Conservation (phyloP, 345 rosid species). For the Aurinia saxatilis region DNA sequence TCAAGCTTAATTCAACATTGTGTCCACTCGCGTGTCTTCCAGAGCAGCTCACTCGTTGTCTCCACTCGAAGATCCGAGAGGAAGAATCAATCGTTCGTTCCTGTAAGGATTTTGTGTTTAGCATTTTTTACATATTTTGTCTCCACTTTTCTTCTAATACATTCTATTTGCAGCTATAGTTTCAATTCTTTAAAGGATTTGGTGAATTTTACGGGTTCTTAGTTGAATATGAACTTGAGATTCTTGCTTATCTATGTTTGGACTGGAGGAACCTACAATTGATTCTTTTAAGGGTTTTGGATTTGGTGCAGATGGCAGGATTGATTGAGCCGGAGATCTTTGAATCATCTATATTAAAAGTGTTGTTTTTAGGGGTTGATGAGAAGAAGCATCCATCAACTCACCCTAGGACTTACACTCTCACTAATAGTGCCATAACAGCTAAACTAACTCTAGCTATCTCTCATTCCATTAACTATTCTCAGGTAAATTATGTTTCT, state of each 20-base stretch:
- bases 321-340: slow-evolving; percentile 89
- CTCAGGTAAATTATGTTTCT: too few relatives aligned
- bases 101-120: slow-evolving; percentile 36
- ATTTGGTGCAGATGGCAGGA: slow-evolving; percentile 59
- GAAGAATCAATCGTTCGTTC: slow-evolving; percentile 38
- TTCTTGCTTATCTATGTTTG: background rate
- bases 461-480: slow-evolving; percentile 78
- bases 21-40: too few relatives aligned
- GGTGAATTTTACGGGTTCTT: background rate
- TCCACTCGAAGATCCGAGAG: slow-evolving; percentile 40
- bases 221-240: too few relatives aligned
- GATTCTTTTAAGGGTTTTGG: background rate
- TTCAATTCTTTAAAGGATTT: background rate
- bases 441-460: slow-evolving; percentile 83
- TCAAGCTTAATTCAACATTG: too few relatives aligned
- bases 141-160: background rate
- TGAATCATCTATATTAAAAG: slow-evolving; percentile 90
- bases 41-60: slow-evolving; percentile 35
- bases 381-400: slow-evolving; percentile 89
- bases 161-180: background rate
- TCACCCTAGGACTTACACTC: slow-evolving; percentile 83
- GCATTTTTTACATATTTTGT: background rate
- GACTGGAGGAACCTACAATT: background rate
- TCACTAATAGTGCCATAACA: slow-evolving; percentile 85
- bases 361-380: slow-evolving; percentile 81